phyloP scores from a whole-genome alignment of 179 eudicot genomes.

The Corrigiola litoralis region DNA sequence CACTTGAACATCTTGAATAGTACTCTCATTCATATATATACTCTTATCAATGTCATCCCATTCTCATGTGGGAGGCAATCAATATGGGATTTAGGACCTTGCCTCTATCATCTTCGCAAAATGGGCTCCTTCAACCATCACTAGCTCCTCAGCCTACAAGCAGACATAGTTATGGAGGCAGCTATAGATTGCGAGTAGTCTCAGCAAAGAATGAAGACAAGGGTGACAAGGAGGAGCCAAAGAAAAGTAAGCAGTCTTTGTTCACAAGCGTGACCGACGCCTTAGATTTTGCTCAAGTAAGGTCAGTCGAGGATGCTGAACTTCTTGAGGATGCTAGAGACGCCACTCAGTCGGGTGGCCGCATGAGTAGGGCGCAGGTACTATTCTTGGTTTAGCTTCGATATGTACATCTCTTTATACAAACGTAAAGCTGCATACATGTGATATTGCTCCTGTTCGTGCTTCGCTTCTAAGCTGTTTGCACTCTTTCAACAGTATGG shows the following conservation, averaged over 20 bases:
- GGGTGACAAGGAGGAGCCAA: constrained; percentile 30
- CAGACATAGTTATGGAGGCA: constrained; percentile 19
- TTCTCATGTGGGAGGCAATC: neutral
- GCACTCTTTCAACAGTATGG: constrained; percentile 51
- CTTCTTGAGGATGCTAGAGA: constrained; percentile 78
- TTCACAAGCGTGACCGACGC: constrained; percentile 83
- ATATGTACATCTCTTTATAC: too few relatives aligned
- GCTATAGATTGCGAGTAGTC: constrained; percentile 20
- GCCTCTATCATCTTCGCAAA: constrained; percentile 49
- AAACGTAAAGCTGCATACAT: too few relatives aligned
- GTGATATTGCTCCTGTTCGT: neutral
- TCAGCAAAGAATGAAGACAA: constrained; percentile 28
- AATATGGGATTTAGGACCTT: constrained; percentile 57
- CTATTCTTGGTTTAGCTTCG: too few relatives aligned
- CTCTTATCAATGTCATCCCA: neutral
- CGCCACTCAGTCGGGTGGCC: constrained; percentile 63
- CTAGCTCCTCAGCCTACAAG: constrained; percentile 16
- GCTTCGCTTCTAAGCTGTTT: neutral
- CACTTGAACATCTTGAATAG: neutral
- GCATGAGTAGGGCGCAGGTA: constrained; percentile 80
- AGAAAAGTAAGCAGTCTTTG: constrained; percentile 54
- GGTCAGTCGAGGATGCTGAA: constrained; percentile 75
- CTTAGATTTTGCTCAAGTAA: constrained; percentile 77
- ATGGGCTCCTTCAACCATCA: constrained; percentile 29
- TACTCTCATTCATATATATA: neutral